phyloP scores from a whole-genome alignment of 495 filamentous ascomycete genomes.

The Letharia lupina region DNA sequence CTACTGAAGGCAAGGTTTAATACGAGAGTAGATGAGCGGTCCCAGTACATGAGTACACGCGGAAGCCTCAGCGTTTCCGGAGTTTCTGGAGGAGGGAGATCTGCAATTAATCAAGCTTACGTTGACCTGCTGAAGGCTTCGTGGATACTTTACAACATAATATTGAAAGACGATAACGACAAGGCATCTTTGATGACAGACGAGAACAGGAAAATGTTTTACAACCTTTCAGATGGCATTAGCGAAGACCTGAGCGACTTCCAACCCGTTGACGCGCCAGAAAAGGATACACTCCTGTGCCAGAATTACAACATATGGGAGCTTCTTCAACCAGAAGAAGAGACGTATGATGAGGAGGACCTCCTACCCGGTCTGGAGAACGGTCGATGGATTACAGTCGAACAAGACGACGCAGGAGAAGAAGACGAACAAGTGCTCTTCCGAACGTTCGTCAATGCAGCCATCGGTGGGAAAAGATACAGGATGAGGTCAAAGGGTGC shows the following conservation, averaged over 20 bases:
- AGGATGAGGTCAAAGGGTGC: constrained; percentile 35
- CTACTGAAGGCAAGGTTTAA: constrained; percentile 33
- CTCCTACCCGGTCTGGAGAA: constrained; percentile 28
- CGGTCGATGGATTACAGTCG: constrained; percentile 33
- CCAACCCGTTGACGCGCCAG: constrained; percentile 29
- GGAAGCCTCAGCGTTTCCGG: constrained; percentile 26
- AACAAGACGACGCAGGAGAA: constrained; percentile 34
- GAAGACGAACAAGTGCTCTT: constrained; percentile 37
- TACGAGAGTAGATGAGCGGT: constrained; percentile 21
- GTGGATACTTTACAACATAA: constrained; percentile 37
- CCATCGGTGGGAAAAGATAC: constrained; percentile 35
- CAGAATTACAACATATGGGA: constrained; percentile 38
- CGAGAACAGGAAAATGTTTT: constrained; percentile 36
- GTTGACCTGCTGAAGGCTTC: constrained; percentile 38
- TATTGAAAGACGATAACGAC: constrained; percentile 27
- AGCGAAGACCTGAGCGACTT: constrained; percentile 33
- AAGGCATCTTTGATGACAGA: constrained; percentile 28
- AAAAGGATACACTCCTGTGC: constrained; percentile 22
- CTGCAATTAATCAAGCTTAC: constrained; percentile 33
- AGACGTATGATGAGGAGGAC: constrained; percentile 21
- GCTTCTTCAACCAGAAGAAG: constrained; percentile 32
- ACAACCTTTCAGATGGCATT: constrained; percentile 35
- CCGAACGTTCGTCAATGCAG: constrained; percentile 37
- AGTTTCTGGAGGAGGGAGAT: constrained; percentile 23
- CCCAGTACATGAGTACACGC: constrained; percentile 24